Percentiles rank a stretch among this genome's conserved stretches.
Evolutionary conservation across 257 asterid genomes (phyloP).

Genomic region (Solanum boliviense): DNA sequence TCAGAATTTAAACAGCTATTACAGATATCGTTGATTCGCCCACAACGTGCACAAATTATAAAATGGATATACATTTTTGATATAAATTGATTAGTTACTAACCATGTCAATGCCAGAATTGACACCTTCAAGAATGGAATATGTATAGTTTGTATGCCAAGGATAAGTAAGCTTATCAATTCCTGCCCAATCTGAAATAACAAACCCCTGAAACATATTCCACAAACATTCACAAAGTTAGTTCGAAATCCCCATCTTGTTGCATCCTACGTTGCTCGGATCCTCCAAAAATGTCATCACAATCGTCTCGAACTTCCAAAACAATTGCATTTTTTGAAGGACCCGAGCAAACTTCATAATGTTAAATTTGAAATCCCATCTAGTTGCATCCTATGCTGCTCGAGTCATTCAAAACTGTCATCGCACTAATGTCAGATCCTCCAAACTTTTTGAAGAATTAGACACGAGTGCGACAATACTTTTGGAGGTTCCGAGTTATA

Average conservation of each 20-base stretch:
- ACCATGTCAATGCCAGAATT: conserved; percentile 15
- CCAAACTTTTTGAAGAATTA: neutral
- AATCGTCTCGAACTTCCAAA: neutral
- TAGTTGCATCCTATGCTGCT: neutral
- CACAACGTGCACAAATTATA: neutral
- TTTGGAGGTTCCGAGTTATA: neutral
- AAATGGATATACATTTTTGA: neutral
- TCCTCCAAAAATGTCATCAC: neutral
- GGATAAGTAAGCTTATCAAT: conserved; percentile 7
- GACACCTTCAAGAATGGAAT: conserved; percentile 4
- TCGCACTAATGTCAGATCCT: neutral
- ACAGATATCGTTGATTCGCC: neutral
- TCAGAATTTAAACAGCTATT: neutral
- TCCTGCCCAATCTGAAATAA: conserved; percentile 9
- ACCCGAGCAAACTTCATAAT: neutral
- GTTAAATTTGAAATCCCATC: neutral
- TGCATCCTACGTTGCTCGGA: neutral
- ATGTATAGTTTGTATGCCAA: conserved; percentile 7
- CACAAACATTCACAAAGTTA: neutral
- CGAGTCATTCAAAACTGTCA: neutral
- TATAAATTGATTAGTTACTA: neutral
- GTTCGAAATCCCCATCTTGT: neutral
- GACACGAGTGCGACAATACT: rapidly evolving
- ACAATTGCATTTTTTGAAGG: neutral
- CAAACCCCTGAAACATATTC: conserved; percentile 6